Percentiles rank a stretch among this genome's conserved stretches.
phyloP scores from a whole-genome alignment of 257 asterid species.

The Avicennia marina region DNA sequence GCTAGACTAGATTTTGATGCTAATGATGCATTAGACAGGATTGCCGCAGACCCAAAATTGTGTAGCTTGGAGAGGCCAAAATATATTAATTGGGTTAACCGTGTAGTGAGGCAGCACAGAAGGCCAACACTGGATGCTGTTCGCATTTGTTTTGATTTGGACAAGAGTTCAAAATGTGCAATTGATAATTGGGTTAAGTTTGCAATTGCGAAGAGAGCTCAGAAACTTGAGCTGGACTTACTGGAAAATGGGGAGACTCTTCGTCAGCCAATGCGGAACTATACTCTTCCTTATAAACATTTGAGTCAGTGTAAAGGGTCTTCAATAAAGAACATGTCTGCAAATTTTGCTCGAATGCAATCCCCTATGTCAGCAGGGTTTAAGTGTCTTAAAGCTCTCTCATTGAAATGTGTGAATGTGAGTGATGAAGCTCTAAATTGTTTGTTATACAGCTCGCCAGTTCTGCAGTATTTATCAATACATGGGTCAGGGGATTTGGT shows the following conservation, averaged over 20 bases:
- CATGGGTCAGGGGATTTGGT: conserved; percentile 29
- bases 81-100: conserved; percentile 57
- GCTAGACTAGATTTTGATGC: conserved; percentile 36
- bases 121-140: conserved; percentile 26
- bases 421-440: conserved; percentile 33
- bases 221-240: conserved; percentile 46
- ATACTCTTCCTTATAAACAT: conserved; percentile 32
- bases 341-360: conserved; percentile 18
- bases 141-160: conserved; percentile 45
- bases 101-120: conserved; percentile 39
- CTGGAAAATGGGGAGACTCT: conserved; percentile 44
- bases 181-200: conserved; percentile 44
- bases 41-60: conserved; percentile 30
- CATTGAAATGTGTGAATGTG: conserved; percentile 38
- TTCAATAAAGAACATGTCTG: conserved; percentile 14
- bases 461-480: conserved; percentile 27
- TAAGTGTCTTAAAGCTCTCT: conserved; percentile 29
- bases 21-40: conserved; percentile 26
- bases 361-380: conserved; percentile 20
- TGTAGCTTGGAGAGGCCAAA: conserved; percentile 32
- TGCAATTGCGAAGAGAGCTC: conserved; percentile 34
- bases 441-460: conserved; percentile 30
- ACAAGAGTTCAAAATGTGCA: conserved; percentile 38
- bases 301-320: conserved; percentile 27
- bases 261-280: conserved; percentile 34